phyloP scores from a whole-genome alignment of 306 rosid species.

The Gleditsia sinensis region DNA sequence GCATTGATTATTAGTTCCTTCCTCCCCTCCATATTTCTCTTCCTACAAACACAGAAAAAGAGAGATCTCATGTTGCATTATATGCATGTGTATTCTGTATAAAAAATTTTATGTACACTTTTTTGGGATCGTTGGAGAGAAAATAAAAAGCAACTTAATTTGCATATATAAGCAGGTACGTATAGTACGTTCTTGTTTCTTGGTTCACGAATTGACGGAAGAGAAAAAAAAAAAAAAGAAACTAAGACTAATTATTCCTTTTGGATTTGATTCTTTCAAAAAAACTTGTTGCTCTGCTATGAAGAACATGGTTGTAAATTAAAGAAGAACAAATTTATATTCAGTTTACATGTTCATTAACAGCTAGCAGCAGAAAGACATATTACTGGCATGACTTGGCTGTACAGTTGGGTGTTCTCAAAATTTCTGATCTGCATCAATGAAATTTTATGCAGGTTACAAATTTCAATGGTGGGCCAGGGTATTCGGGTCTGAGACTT shows the following conservation, averaged over 20 bases:
- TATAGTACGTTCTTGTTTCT: constrained; percentile 1
- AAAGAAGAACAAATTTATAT: constrained; percentile 17
- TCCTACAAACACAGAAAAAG: background rate
- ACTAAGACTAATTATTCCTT: constrained; percentile 30
- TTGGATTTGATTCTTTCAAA: constrained; percentile 37
- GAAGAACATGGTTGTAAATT: background rate
- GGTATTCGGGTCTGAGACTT: constrained; percentile 6
- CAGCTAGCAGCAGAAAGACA: constrained; percentile 25
- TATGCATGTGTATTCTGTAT: constrained; percentile 13
- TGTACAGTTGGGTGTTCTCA: background rate
- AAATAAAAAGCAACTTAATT: background rate
- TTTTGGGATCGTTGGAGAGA: background rate
- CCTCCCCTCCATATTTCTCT: background rate
- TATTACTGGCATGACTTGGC: constrained; percentile 51
- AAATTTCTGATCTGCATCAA: background rate
- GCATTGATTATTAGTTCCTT: background rate
- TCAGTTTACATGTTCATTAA: background rate
- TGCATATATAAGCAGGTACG: background rate
- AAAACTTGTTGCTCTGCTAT: constrained; percentile 9
- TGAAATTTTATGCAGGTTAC: constrained; percentile 24
- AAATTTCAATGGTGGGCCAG: constrained; percentile 35
- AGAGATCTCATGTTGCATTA: constrained; percentile 16
- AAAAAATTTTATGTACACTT: constrained; percentile 8
- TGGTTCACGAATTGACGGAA: background rate
- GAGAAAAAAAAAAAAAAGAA: background rate